Evolutionary conservation across 768 basidiomycete species (phyloP), one percentile per base, ranked within the genome.

Genomic region (Boletus subparvulus): DNA sequence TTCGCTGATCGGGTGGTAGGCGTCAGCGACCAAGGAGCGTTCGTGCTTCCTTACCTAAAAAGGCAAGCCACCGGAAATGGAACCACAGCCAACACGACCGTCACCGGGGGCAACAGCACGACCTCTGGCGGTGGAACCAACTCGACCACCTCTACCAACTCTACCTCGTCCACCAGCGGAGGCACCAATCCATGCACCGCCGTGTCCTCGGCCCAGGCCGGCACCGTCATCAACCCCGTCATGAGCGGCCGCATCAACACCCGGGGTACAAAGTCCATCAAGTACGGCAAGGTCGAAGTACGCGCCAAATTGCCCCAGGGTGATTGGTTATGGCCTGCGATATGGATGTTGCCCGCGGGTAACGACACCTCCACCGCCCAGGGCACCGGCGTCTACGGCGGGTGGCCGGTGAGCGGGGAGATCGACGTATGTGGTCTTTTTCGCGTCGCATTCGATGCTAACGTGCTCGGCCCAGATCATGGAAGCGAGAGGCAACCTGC

Each of bases 231-330:
- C 65, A 81, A 81, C 58, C 84, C 84, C 3, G 78, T 83, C 45
- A 76, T 75, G 74, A 78, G 75, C 37, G 83, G 83, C 12, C 75
- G 84, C 19, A 72, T 86, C 60, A 79, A 73, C 55, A 86, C 84
- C 30, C 75, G 76, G 43, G 74, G 74, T 30, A 78, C 74, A 56
- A 69, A 77, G 51, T 74, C 64, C 46, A 80, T 86, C 65, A 73
- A 74, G 67, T 85, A 78, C 54, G 84, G 84, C 36, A 80, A 81
- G 58, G 76, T 86, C 51, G 83, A 85, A 63, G 77, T 85, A 9
- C 73, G 76, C 0, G 89, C 88, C 0, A 84, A 83, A 65, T 63
- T 89, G 40, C 86, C 87, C 0, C 70, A 72, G 21, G 84, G 85
- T 58, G 75, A 77, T 36, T 75, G 75, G 74, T 43, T 69, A 2